Conservation (phyloP, 345 rosid species). For the Aquilaria sinensis region DNA sequence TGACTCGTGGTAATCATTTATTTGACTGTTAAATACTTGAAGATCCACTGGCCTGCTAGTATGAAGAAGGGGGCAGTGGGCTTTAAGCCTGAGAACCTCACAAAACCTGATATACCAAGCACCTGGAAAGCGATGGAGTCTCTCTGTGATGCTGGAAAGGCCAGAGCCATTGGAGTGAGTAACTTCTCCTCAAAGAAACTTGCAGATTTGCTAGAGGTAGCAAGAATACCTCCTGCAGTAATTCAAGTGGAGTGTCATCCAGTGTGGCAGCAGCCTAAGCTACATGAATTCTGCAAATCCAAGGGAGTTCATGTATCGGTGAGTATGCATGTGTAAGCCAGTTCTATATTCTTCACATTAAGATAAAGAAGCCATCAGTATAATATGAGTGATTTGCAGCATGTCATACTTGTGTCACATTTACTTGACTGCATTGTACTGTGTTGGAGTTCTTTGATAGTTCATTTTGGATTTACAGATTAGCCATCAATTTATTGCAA, state of each 20-base stretch:
- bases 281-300: conserved; percentile 57
- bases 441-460: not conserved
- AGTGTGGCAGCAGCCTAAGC: conserved; percentile 58
- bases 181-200: conserved; percentile 55
- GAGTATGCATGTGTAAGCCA: conserved; percentile 27
- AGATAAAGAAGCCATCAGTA: not conserved
- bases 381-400: not conserved
- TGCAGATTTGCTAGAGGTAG: conserved; percentile 32
- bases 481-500: too few relatives aligned
- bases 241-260: conserved; percentile 30
- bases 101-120: conserved; percentile 51
- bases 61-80: conserved; percentile 60
- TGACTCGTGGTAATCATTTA: too few relatives aligned
- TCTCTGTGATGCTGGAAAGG: conserved; percentile 52
- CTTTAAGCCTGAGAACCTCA: conserved; percentile 47
- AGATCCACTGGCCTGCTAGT: conserved; percentile 84
- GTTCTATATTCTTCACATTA: not conserved
- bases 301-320: conserved; percentile 69
- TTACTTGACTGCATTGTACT: not conserved
- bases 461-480: too few relatives aligned
- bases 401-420: not conserved
- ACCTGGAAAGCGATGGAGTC: conserved; percentile 76
- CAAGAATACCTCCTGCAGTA: conserved; percentile 41
- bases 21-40: conserved; percentile 2
- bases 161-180: conserved; percentile 57